Percentiles rank a stretch among this genome's conserved stretches.
These are phyloP conservation scores for Penicillium turbatum DNA, from an alignment of 495 filamentous ascomycete genomes.

Conservation along the genomic window DNA sequence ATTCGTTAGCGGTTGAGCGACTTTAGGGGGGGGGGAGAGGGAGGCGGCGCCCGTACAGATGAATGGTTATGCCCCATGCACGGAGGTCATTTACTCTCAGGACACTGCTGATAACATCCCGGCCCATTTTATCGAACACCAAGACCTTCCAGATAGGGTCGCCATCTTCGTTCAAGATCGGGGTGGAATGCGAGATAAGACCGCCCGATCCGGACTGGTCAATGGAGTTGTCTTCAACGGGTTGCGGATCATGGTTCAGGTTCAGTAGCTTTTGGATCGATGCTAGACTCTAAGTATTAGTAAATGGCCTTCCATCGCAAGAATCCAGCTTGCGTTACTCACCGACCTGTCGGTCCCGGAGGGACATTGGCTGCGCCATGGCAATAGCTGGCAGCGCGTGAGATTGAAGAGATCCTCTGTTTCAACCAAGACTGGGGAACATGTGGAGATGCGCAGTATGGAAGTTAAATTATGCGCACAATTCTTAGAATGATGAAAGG, in stretches of 20 bases:
- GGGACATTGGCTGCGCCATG: constrained; percentile 74
- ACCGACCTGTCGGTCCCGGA: constrained; percentile 97
- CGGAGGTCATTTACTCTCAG: constrained; percentile 88
- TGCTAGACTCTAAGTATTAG: constrained; percentile 50
- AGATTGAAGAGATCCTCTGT: constrained; percentile 12
- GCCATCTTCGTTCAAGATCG: constrained; percentile 82
- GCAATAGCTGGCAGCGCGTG: constrained; percentile 22
- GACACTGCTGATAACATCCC: constrained; percentile 87
- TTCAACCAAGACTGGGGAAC: constrained; percentile 20
- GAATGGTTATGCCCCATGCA: constrained; percentile 92
- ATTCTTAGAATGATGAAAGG: background rate
- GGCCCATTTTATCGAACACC: constrained; percentile 65
- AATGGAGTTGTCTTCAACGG: constrained; percentile 52
- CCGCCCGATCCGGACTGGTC: constrained; percentile 51
- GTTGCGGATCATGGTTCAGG: constrained; percentile 69
- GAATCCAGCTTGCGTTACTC: constrained; percentile 47
- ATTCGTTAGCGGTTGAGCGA: constrained; percentile 13
- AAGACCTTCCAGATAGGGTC: constrained; percentile 75
- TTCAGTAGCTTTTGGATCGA: constrained; percentile 96
- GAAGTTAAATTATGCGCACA: background rate
- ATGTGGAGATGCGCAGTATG: constrained; percentile 7
- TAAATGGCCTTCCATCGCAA: constrained; percentile 5
- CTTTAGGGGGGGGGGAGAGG: background rate
- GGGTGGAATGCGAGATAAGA: constrained; percentile 63
- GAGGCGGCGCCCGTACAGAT: constrained; percentile 57